A percentile compares a stretch with the other conserved stretches of the same genome.
Conservation (phyloP, 106 monocot species). For the Dioscorea dumetorum region DNA sequence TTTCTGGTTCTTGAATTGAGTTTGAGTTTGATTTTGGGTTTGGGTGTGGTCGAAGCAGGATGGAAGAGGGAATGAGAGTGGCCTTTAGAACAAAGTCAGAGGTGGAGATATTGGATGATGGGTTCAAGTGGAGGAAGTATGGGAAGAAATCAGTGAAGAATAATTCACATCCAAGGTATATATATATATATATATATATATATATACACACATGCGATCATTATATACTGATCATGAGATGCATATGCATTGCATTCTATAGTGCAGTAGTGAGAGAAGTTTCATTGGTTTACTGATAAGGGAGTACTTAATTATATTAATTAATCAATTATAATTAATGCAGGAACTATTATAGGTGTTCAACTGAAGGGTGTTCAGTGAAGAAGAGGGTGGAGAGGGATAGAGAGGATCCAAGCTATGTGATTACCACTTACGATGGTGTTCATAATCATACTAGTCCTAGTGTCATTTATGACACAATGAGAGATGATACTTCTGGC, state of each 20-base stretch:
- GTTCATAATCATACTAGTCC: conserved; percentile 45
- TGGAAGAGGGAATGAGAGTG: background rate
- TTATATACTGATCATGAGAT: background rate
- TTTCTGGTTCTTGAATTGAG: background rate
- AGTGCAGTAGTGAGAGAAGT: background rate
- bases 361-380: conserved; percentile 54
- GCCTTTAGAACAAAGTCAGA: conserved; percentile 8
- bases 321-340: background rate
- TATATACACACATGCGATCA: background rate
- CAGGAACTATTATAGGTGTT: conserved; percentile 59
- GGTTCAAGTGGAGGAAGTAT: conserved; percentile 11
- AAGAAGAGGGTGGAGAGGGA: conserved; percentile 67
- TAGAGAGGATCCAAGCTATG: conserved; percentile 35
- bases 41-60: background rate
- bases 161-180: conserved; percentile 9
- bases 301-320: too few species aligned
- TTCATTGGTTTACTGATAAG: background rate
- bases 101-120: conserved; percentile 5
- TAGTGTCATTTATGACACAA: conserved; percentile 36
- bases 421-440: conserved; percentile 52
- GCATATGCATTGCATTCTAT: background rate
- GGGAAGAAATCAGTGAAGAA: conserved; percentile 11
- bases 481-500: conserved; percentile 33
- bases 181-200: background rate
- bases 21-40: background rate